These are phyloP conservation scores for Geotrichum candidum DNA, from an alignment of 1,139 yeast genomes.

Conservation along the genomic window DNA sequence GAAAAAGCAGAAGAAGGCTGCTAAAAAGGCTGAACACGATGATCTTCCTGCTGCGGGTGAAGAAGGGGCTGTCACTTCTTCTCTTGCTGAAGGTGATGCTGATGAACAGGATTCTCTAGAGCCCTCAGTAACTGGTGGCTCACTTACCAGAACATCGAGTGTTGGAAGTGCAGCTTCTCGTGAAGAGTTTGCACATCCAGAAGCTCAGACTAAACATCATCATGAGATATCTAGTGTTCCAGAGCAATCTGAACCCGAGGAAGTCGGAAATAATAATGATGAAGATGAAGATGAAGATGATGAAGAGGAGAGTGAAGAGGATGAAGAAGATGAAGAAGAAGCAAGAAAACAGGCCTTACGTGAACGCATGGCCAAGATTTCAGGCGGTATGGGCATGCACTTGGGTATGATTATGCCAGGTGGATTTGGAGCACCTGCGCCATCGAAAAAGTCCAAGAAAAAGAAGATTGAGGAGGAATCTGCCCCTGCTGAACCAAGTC, in stretches of 20 bases:
- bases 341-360: conserved; percentile 70
- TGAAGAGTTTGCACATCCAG: background rate
- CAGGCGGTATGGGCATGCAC: conserved; percentile 81
- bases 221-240: background rate
- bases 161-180: background rate
- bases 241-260: background rate
- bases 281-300: conserved; percentile 59
- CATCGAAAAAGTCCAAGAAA: conserved; percentile 14
- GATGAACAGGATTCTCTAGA: conserved; percentile 1
- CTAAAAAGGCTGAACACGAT: conserved; percentile 4
- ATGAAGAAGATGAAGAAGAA: conserved; percentile 67
- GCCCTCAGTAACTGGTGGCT: conserved; percentile 6
- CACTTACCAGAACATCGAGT: background rate
- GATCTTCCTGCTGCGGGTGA: background rate
- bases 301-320: conserved; percentile 44
- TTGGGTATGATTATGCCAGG: conserved; percentile 25
- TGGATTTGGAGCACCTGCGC: conserved; percentile 18
- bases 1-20: conserved; percentile 46
- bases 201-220: background rate
- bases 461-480: conserved; percentile 28
- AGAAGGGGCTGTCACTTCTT: background rate
- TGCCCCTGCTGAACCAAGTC: conserved; percentile 16
- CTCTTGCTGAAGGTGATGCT: background rate
- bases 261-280: conserved; percentile 29
- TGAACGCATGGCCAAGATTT: conserved; percentile 91